Conservation (phyloP, 331 rosid genomes). For the Arachis monticola region DNA sequence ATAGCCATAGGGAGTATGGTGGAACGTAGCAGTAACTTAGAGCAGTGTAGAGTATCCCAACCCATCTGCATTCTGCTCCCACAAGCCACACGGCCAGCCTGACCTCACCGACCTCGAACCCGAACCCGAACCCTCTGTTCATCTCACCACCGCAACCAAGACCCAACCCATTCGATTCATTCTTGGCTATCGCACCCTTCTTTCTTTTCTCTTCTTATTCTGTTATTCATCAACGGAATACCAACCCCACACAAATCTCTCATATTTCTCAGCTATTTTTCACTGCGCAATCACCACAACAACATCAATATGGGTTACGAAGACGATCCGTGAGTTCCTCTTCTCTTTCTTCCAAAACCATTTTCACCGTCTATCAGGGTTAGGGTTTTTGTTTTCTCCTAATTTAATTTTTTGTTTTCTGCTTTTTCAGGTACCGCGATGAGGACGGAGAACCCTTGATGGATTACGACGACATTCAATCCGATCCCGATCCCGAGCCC, state of each 20-base stretch:
- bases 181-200: not conserved
- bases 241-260: constrained; percentile 1
- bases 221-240: not conserved
- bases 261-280: not conserved
- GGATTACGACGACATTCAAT: constrained; percentile 79
- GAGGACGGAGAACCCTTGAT: constrained; percentile 98
- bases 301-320: constrained; percentile 67
- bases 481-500: constrained; percentile 83
- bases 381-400: constrained; percentile 35
- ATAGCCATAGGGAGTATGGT: not conserved
- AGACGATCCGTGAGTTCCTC: constrained; percentile 70
- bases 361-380: constrained; percentile 38
- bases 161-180: not conserved
- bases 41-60: constrained; percentile 2
- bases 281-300: not conserved
- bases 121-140: not conserved
- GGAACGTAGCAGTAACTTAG: not conserved
- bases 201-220: not conserved
- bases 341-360: not conserved
- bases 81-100: not conserved
- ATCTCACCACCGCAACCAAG: not conserved
- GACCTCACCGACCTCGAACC: constrained; percentile 2
- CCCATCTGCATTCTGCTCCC: not conserved
- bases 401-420: not conserved
- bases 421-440: constrained; percentile 55